Base-by-base conservation (phyloP, 805 yeast genomes). In the Candida ovalis region DNA sequence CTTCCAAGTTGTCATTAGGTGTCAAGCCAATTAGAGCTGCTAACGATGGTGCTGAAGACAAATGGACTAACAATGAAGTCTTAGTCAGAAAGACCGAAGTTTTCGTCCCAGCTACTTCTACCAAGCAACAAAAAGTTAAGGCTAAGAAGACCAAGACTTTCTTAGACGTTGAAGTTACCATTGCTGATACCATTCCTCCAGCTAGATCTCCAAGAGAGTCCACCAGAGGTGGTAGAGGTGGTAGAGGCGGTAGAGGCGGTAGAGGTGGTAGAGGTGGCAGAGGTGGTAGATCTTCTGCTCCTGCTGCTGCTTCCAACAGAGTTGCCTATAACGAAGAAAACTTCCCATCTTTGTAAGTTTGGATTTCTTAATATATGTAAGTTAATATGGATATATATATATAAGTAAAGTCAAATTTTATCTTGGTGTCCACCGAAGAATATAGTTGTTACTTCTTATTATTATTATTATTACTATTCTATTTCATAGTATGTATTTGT, bases 71-170 rank as follows among this genome's bases (percentile, higher is more conserved):
- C 60, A 81, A 78, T 50, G 85, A 82, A 71, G 72, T 78, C 64
- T 71, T 87, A 61, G 81, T 76, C 66, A 86, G 83, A 76, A 80
- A 77, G 65, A 75, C 74, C 64, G 88, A 80, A 69, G 75, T 70
- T 44, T 82, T 75, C 68, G 72, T 80, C 55, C 75, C 76, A 50
- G 75, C 88, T 49, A 70, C 89, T 62, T 74, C 75, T 67, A 68
- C 74, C 67, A 89, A 89, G 84, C 78, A 78, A 70, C 62, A 73
- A 63, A 85, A 81, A 74, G 64, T 76, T 66, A 90, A 89, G 81
- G 77, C 83, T 56, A 78, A 75, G 70, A 91, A 91, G 82, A 86
- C 86, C 71, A 89, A 89, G 85, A 78, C 74, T 64, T 72, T 76
- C 67, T 76, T 90, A 66, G 92, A 88, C 57, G 75, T 88, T 60